Evolutionary conservation across 441 rosid genomes (phyloP).

Genomic region (Erodium texanum): DNA sequence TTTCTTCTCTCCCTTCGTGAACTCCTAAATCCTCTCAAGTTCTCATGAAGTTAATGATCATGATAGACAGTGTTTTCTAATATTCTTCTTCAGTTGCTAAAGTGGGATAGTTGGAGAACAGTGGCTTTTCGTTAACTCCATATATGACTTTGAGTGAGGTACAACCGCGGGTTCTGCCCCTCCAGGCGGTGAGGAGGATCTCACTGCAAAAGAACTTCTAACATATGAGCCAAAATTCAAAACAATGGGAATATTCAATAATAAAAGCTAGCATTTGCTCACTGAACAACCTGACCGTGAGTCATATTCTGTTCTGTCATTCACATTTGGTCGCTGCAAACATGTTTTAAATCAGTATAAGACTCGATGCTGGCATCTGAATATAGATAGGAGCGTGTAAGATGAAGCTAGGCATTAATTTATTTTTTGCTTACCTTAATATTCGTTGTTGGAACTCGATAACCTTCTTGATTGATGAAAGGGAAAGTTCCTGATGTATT

Average conservation of each 20-base stretch:
- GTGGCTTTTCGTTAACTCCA: slow-evolving; percentile 46
- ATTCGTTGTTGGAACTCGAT: slow-evolving; percentile 24
- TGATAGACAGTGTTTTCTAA: no score
- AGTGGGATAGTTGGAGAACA: neutral
- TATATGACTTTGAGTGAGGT: slow-evolving; percentile 85
- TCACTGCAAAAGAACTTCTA: slow-evolving; percentile 34
- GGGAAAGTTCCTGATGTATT: slow-evolving; percentile 28
- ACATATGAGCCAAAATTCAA: slow-evolving; percentile 17
- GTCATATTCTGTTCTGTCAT: slow-evolving; percentile 52
- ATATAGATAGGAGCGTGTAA: slow-evolving; percentile 7
- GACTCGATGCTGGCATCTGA: slow-evolving; percentile 8
- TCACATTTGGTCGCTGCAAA: slow-evolving; percentile 45
- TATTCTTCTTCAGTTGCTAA: no score
- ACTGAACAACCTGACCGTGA: slow-evolving; percentile 51
- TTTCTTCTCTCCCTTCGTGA: no score
- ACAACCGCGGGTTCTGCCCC: slow-evolving; percentile 44
- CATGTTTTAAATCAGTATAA: slow-evolving; percentile 15
- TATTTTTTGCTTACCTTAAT: slow-evolving; percentile 43
- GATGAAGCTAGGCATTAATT: slow-evolving; percentile 11
- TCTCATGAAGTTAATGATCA: no score
- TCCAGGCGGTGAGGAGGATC: slow-evolving; percentile 56
- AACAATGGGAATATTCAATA: slow-evolving; percentile 7
- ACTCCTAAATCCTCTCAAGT: no score
- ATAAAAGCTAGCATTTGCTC: slow-evolving; percentile 2
- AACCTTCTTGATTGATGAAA: slow-evolving; percentile 43